These are phyloP conservation scores for Coemansia erecta DNA, from an alignment of 192 early-diverging fungal species.

Conservation along the genomic window DNA sequence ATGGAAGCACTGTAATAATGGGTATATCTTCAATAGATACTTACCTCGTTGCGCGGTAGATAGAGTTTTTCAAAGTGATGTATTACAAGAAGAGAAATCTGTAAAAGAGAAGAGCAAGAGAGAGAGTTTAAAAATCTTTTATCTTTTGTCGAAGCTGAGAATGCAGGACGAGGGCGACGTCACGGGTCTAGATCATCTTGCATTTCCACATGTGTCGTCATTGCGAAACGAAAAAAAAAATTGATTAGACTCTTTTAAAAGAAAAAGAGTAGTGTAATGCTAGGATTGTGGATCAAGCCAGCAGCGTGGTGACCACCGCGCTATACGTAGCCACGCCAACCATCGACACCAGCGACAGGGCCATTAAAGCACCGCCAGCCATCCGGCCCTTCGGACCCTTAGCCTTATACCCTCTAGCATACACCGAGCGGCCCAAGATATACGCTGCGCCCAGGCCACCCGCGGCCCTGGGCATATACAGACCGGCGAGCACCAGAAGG, in stretches of 20 bases:
- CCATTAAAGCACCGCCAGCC: constrained; percentile 21
- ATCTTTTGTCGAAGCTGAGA: no score
- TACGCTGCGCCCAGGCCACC: constrained; percentile 27
- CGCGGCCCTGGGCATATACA: constrained; percentile 46
- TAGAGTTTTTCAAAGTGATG: no score
- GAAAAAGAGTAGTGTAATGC: no score
- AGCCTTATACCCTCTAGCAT: constrained; percentile 28
- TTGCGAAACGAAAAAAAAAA: no score
- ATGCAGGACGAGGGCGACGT: no score
- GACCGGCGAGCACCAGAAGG: constrained; percentile 30
- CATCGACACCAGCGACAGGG: constrained; percentile 20
- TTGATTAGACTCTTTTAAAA: no score
- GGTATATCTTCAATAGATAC: no score
- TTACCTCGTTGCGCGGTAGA: no score
- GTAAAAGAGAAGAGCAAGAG: constrained; percentile 1
- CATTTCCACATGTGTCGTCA: no score
- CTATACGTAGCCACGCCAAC: constrained; percentile 23
- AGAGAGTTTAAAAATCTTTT: constrained; percentile 1
- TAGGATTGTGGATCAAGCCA: constrained; percentile 28
- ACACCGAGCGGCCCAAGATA: constrained; percentile 38
- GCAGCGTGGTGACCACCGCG: constrained; percentile 13
- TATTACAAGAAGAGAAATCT: no score
- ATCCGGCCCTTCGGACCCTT: constrained; percentile 31
- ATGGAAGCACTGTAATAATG: neutral
- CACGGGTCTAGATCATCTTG: neutral